Evolutionary conservation across 139 green algal genomes (phyloP), one percentile per base, ranked within the genome.

Genomic region (Desmodesmus armatus): DNA sequence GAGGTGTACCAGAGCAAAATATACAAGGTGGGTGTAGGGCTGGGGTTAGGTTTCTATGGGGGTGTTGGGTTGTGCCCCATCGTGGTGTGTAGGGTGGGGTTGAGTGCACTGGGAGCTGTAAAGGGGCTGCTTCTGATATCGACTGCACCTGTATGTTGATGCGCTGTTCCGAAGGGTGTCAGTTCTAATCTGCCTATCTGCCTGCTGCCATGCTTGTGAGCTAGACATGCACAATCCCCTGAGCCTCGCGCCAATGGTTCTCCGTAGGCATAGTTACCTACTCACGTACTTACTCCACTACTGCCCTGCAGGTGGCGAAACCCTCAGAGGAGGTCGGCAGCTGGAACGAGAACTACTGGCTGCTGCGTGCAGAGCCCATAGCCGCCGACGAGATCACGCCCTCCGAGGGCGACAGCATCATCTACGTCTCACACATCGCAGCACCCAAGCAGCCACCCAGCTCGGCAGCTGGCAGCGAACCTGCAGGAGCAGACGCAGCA

Each of bases 301-400:
- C 13, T 27, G 0, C 2, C 31, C n/a, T 33, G 25, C 85, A 94
- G 91, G 80, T 96, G 0, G 89, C 93, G 58, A 69, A 90, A 3
- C 39, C 69, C 4, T 60, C 62, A 11, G 91, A 96, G 31, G 78
- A 80, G 11, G 87, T 98, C 1, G 90, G 87, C 29, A 55, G 29
- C 31, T 89, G 98, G 78, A 95, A 96, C 79, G 95, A 96, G 47
- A 62, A 78, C 67, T 98, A 98, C 93, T 98, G 94, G 95, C 90
- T 82, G 27, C 74, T 96, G 40, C 84, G 82, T 27, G 82, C 82
- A 29, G 82, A 87, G 43, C 53, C 82, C 0, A 67, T 90, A 41
- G 51, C 83, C 13, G 47, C 19, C 19, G 77, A 84, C 25, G n/a
- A n/a, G 11, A 27, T 33, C 15, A n/a, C 15, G 33, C 40, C 53